A percentile compares a stretch with the other conserved stretches of the same genome.
These are phyloP conservation scores for Psilocybe sp. DNA, from an alignment of 768 basidiomycete species.

Conservation along the genomic window DNA sequence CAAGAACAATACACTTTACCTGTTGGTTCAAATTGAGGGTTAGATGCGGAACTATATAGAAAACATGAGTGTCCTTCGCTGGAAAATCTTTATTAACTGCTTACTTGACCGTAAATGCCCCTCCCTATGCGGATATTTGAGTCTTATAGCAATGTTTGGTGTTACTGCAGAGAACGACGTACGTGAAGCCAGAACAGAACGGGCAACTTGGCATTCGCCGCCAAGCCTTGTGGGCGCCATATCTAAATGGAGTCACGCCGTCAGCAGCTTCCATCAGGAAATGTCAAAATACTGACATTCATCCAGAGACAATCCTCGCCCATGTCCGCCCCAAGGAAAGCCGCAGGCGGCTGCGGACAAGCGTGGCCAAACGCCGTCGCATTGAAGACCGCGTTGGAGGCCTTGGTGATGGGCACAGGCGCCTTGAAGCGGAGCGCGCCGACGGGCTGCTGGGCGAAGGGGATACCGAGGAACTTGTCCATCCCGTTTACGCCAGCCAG, in stretches of 20 bases:
- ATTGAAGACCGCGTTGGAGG: conserved; percentile 28
- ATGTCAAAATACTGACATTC: conserved; percentile 33
- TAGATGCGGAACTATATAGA: conserved; percentile 34
- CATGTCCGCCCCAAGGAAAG: conserved; percentile 37
- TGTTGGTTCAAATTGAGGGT: conserved; percentile 41
- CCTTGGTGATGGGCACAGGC: conserved; percentile 39
- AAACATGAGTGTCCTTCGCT: neutral
- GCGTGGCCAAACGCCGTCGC: conserved; percentile 52
- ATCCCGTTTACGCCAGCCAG: conserved; percentile 38
- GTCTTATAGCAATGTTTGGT: neutral
- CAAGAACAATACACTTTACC: conserved; percentile 25
- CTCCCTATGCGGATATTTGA: conserved; percentile 33
- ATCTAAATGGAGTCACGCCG: conserved; percentile 22
- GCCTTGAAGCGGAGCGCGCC: conserved; percentile 56
- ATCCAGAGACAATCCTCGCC: conserved; percentile 55
- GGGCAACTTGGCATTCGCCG: conserved; percentile 27
- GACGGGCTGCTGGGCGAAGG: conserved; percentile 54
- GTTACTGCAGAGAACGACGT: conserved; percentile 6
- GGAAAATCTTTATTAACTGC: neutral
- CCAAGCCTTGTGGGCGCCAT: conserved; percentile 29
- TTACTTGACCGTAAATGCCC: conserved; percentile 44
- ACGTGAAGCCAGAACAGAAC: conserved; percentile 38
- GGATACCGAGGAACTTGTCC: conserved; percentile 61
- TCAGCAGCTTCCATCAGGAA: neutral
- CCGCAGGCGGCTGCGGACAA: conserved; percentile 45